Evolutionary conservation across 1,284 basidiomycete genomes (phyloP).

Genomic region (Fomitopsis betulina): DNA sequence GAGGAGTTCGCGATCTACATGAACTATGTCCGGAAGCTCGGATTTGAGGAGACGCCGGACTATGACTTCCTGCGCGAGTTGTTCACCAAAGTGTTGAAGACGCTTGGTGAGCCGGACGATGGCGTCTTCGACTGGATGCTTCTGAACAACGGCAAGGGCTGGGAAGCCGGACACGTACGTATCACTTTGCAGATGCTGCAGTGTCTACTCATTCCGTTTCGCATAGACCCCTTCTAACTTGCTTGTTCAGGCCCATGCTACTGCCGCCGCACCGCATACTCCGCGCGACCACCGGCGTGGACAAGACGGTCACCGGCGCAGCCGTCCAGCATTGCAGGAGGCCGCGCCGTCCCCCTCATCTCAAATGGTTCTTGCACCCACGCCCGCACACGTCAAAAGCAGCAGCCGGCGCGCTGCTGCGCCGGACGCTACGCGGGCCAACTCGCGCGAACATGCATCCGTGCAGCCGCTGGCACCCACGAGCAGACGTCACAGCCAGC

Average conservation of each 20-base stretch:
- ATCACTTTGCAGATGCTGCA: not conserved
- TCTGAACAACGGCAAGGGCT: conserved; percentile 84
- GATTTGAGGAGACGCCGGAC: conserved; percentile 95
- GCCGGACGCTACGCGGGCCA: conserved; percentile 38
- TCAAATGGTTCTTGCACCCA: conserved; percentile 57
- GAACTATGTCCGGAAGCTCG: conserved; percentile 94
- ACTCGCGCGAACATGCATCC: conserved; percentile 44
- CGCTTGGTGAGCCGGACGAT: conserved; percentile 86
- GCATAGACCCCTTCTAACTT: conserved; percentile 40
- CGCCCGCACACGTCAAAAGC: conserved; percentile 57
- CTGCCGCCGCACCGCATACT: conserved; percentile 44
- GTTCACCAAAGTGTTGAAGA: conserved; percentile 91
- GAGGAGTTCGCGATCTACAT: conserved; percentile 97
- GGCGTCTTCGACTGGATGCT: conserved; percentile 97
- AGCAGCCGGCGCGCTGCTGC: conserved; percentile 39
- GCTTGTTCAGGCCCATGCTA: conserved; percentile 49
- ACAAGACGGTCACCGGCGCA: conserved; percentile 46
- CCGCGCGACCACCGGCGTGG: conserved; percentile 53
- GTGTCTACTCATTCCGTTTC: conserved; percentile 7
- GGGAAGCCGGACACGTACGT: conserved; percentile 74
- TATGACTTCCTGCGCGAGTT: conserved; percentile 97
- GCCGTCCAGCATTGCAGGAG: conserved; percentile 49
- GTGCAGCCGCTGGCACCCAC: conserved; percentile 59
- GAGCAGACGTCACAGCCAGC: conserved; percentile 62
- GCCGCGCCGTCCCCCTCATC: conserved; percentile 40